These are phyloP conservation scores for Henningerozyma blattae DNA, from an alignment of 805 yeast species.

Conservation along the genomic window DNA sequence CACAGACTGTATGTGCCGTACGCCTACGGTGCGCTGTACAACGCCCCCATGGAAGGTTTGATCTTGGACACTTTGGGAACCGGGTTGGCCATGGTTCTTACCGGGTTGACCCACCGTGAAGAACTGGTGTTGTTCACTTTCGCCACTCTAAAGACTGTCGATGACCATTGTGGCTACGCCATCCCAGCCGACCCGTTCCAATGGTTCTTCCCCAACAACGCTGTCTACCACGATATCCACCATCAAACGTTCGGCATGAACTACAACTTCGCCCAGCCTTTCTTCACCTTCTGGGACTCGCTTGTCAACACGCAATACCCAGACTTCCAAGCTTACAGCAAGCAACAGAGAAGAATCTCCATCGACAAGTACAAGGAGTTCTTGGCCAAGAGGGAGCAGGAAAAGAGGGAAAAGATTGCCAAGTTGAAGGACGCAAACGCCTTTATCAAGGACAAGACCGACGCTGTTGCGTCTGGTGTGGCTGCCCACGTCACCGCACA, in stretches of 20 bases:
- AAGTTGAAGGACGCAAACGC: conserved; percentile 4
- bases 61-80: conserved; percentile 86
- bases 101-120: conserved; percentile 67
- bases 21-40: conserved; percentile 92
- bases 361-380: conserved; percentile 54
- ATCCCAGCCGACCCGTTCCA: conserved; percentile 90
- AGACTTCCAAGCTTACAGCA: conserved; percentile 35
- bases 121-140: conserved; percentile 62
- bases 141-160: conserved; percentile 92
- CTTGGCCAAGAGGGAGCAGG: conserved; percentile 27
- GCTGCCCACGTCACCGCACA: too few relatives aligned
- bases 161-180: conserved; percentile 97
- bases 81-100: conserved; percentile 60
- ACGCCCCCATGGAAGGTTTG: conserved; percentile 90
- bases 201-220: conserved; percentile 82
- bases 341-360: conserved; percentile 54
- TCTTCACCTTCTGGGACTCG: conserved; percentile 88
- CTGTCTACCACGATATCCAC: conserved; percentile 93
- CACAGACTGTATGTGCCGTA: conserved; percentile 92
- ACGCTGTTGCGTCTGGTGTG: too few relatives aligned
- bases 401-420: conserved; percentile 13
- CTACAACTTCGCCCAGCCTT: conserved; percentile 90
- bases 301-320: conserved; percentile 60
- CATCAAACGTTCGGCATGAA: conserved; percentile 95
- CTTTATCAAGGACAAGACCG: too few relatives aligned